These are phyloP conservation scores for Coemansia sp. DNA, from an alignment of 371 early-diverging fungal species.

Conservation along the genomic window DNA sequence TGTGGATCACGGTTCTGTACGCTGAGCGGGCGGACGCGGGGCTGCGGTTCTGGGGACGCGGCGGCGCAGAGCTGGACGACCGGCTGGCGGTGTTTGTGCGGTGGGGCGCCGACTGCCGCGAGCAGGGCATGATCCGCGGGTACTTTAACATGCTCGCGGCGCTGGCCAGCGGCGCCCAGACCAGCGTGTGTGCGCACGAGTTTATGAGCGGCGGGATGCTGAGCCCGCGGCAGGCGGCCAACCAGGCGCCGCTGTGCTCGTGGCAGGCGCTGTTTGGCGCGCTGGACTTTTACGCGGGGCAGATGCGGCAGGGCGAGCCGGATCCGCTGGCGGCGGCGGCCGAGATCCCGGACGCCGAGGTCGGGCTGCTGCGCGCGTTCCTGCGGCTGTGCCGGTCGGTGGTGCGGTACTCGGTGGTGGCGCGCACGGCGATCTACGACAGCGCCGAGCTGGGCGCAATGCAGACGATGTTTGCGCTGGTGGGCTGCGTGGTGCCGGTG, in stretches of 20 bases:
- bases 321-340: constrained; percentile 22
- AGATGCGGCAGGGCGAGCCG: constrained; percentile 40
- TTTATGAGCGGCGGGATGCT: constrained; percentile 55
- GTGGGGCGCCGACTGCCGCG: constrained; percentile 67
- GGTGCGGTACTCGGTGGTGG: constrained; percentile 61
- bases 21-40: constrained; percentile 73
- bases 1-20: constrained; percentile 70
- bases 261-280: constrained; percentile 63
- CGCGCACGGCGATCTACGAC: constrained; percentile 63
- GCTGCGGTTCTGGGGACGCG: constrained; percentile 70
- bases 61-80: constrained; percentile 50
- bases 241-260: constrained; percentile 57
- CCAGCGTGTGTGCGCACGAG: constrained; percentile 62
- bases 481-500: constrained; percentile 66
- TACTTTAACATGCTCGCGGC: constrained; percentile 77
- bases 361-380: constrained; percentile 62
- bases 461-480: constrained; percentile 66
- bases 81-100: constrained; percentile 70
- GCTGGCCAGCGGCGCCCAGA: constrained; percentile 65
- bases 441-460: constrained; percentile 62
- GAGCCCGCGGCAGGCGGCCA: constrained; percentile 30
- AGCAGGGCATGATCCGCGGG: constrained; percentile 59
- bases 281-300: constrained; percentile 56
- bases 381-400: constrained; percentile 66
- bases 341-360: constrained; percentile 65